Percentiles rank a stretch among this genome's conserved stretches.
Conservation (phyloP, 768 basidiomycete genomes). For the Favolaschia claudopus region DNA sequence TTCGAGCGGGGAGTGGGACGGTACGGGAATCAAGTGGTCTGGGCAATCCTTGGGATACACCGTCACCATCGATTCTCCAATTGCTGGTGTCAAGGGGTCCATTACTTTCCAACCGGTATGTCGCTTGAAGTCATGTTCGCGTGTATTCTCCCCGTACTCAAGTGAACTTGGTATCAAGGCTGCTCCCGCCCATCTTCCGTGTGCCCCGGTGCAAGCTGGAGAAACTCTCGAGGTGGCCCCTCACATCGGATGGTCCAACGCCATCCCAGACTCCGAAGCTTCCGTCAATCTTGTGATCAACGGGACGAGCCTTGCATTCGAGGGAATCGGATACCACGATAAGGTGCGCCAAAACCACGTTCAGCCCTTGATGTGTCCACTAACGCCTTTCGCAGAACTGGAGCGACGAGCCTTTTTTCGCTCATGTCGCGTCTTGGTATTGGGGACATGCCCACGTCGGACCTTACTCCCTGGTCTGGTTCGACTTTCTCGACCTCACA, state of each 20-base stretch:
- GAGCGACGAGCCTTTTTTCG: no score
- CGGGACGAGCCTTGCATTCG: not conserved
- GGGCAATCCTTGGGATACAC: no score
- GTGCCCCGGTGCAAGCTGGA: not conserved
- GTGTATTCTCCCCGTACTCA: no score
- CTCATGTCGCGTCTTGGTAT: constrained; percentile 1
- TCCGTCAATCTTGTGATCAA: not conserved
- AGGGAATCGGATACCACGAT: no score
- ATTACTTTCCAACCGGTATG: not conserved
- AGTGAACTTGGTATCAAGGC: not conserved
- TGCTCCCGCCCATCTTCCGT: not conserved
- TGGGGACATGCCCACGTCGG: not conserved
- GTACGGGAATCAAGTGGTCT: no score
- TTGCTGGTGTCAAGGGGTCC: no score
- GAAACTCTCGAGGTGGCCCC: not conserved
- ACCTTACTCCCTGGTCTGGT: not conserved
- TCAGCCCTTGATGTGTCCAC: no score
- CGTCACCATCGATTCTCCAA: no score
- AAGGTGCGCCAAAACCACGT: no score
- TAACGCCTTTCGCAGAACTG: no score
- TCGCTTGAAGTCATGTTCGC: not conserved
- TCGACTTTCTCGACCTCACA: not conserved
- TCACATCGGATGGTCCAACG: not conserved
- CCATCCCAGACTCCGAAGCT: not conserved
- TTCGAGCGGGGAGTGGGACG: no score